A percentile compares a stretch with the other conserved stretches of the same genome.
phyloP scores from a whole-genome alignment of 129 eudicot genomes.

The Mikania micrantha region DNA sequence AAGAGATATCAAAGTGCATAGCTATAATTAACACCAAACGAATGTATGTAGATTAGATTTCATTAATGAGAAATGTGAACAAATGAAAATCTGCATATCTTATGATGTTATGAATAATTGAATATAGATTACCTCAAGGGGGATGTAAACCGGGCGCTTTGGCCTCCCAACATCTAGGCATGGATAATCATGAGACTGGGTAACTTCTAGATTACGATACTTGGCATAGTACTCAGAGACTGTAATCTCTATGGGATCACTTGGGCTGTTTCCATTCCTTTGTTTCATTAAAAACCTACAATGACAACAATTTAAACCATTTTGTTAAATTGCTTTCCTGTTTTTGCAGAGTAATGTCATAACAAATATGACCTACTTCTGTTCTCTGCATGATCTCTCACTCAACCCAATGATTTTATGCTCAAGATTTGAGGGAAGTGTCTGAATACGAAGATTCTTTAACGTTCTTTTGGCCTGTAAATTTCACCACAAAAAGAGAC shows the following conservation, averaged over 20 bases:
- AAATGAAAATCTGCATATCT: too few relatives aligned
- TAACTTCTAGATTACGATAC: conserved; percentile 27
- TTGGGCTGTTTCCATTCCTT: conserved; percentile 32
- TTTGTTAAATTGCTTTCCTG: not conserved
- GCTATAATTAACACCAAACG: conserved; percentile 24
- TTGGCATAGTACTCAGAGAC: conserved; percentile 65
- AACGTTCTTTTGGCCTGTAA: conserved; percentile 55
- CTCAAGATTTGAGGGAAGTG: conserved; percentile 47
- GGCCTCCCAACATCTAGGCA: conserved; percentile 90
- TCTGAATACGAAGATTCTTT: conserved; percentile 58
- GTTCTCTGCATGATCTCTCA: conserved; percentile 50
- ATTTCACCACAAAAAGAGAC: not conserved
- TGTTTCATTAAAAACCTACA: conserved; percentile 50
- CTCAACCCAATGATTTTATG: conserved; percentile 72
- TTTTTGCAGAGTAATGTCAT: not conserved
- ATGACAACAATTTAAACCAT: not conserved
- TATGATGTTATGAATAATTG: too few relatives aligned
- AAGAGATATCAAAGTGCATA: conserved; percentile 49
- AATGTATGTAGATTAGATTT: not conserved
- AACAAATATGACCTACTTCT: conserved; percentile 30
- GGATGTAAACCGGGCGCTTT: conserved; percentile 62
- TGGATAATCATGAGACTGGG: conserved; percentile 53
- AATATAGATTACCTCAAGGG: conserved; percentile 59
- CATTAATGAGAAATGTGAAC: not conserved
- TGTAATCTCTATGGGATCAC: conserved; percentile 36